These are phyloP conservation scores for Chalciporus chontae DNA, from an alignment of 768 basidiomycete species.

Conservation along the genomic window DNA sequence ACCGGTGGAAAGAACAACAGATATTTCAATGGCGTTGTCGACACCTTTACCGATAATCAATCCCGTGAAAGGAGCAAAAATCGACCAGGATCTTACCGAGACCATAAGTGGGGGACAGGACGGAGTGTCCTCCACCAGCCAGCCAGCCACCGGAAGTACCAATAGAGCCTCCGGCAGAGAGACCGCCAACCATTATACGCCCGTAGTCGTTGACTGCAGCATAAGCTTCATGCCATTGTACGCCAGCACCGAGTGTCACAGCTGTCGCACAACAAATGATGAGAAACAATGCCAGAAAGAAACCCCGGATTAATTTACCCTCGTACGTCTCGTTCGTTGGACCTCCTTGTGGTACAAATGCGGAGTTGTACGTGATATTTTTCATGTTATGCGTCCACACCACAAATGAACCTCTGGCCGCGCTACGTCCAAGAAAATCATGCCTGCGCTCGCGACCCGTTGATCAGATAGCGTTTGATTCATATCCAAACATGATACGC, in stretches of 20 bases:
- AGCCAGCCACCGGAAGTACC: constrained; percentile 49
- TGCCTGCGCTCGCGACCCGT: constrained; percentile 20
- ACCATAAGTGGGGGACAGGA: constrained; percentile 38
- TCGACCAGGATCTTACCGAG: too few species aligned
- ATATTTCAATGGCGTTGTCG: constrained; percentile 46
- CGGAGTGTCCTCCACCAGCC: constrained; percentile 45
- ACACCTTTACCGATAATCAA: too few species aligned
- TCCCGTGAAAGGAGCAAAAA: too few species aligned
- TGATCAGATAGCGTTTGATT: neutral
- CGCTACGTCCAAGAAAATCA: constrained; percentile 38
- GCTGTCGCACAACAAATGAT: constrained; percentile 9
- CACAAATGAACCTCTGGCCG: constrained; percentile 34
- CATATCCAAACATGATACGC: neutral
- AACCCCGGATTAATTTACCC: neutral
- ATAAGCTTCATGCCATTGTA: constrained; percentile 46
- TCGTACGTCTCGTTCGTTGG: constrained; percentile 10
- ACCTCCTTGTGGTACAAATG: constrained; percentile 33
- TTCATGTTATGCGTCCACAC: constrained; percentile 43
- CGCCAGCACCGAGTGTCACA: constrained; percentile 37
- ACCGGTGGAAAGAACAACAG: constrained; percentile 42
- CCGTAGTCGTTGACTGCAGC: constrained; percentile 32
- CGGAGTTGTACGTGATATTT: constrained; percentile 32
- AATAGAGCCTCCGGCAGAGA: constrained; percentile 21
- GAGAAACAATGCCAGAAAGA: neutral
- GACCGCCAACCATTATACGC: constrained; percentile 41